Evolutionary conservation across 2,329 filamentous ascomycete species (phyloP).

Genomic region (Sphaerostilbella broomeana): DNA sequence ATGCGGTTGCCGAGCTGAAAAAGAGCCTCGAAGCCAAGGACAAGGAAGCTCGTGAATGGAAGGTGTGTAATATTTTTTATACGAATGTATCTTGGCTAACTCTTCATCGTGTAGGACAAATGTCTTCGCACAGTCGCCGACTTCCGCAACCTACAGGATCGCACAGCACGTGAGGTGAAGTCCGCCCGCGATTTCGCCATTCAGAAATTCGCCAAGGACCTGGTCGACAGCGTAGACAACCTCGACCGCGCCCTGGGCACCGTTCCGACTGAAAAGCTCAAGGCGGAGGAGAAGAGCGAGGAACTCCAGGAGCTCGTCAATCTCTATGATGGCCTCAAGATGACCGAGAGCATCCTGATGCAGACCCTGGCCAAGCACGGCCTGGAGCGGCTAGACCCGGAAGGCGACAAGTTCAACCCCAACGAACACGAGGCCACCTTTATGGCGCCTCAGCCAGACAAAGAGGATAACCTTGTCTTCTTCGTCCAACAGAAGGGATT

Average conservation of each 20-base stretch:
- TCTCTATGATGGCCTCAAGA: slow-evolving; percentile 83
- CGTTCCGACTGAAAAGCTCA: slow-evolving; percentile 69
- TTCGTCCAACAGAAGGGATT: slow-evolving; percentile 94
- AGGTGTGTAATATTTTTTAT: slow-evolving; percentile 57
- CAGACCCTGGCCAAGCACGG: slow-evolving; percentile 89
- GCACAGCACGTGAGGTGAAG: slow-evolving; percentile 85
- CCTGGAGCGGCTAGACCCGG: slow-evolving; percentile 79
- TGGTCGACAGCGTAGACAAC: slow-evolving; percentile 94
- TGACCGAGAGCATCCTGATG: slow-evolving; percentile 89
- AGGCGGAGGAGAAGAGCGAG: slow-evolving; percentile 41
- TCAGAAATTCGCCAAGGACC: slow-evolving; percentile 89
- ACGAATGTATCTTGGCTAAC: too few relatives aligned
- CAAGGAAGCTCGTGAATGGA: slow-evolving; percentile 62
- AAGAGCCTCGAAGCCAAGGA: slow-evolving; percentile 48
- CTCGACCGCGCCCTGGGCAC: slow-evolving; percentile 83
- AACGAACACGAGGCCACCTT: slow-evolving; percentile 96
- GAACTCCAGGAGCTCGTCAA: slow-evolving; percentile 65
- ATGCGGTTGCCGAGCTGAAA: slow-evolving; percentile 39
- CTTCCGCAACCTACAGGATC: slow-evolving; percentile 95
- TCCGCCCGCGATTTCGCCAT: slow-evolving; percentile 87
- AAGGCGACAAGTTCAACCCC: slow-evolving; percentile 85
- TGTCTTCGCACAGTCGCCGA: slow-evolving; percentile 91
- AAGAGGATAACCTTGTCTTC: slow-evolving; percentile 87
- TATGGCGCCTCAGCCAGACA: slow-evolving; percentile 78
- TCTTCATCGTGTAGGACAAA: slow-evolving; percentile 73